These are phyloP conservation scores for Suillus plorans DNA, from an alignment of 768 basidiomycete genomes.

Conservation along the genomic window DNA sequence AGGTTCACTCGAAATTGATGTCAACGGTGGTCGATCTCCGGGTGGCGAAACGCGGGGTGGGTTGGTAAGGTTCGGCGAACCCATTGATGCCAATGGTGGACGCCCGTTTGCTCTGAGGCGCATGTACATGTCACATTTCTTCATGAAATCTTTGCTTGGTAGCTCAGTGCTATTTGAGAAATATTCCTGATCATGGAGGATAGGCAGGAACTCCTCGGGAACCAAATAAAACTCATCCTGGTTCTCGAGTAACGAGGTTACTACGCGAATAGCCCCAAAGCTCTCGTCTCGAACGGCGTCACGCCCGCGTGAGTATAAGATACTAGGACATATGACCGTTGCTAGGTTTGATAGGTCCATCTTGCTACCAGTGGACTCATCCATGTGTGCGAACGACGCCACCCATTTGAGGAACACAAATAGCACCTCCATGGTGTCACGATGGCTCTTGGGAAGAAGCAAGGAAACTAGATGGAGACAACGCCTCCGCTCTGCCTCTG, in stretches of 20 bases:
- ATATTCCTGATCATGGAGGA: conserved; percentile 90
- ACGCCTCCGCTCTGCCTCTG: conserved; percentile 75
- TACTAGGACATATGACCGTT: conserved; percentile 97
- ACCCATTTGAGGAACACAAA: conserved; percentile 99
- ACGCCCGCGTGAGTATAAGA: conserved; percentile 84
- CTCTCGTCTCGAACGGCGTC: conserved; percentile 92
- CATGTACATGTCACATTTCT: conserved; percentile 93
- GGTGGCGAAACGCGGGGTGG: conserved; percentile 31
- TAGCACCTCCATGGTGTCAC: conserved; percentile 96
- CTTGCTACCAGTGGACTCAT: conserved; percentile 95
- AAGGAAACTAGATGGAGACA: conserved; percentile 84
- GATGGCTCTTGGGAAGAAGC: conserved; percentile 87
- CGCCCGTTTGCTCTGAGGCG: conserved; percentile 63
- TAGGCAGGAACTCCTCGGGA: conserved; percentile 82
- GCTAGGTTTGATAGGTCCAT: conserved; percentile 97
- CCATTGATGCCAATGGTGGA: conserved; percentile 31
- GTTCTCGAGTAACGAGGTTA: conserved; percentile 83
- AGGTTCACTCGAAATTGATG: conserved; percentile 37
- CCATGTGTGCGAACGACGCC: conserved; percentile 96
- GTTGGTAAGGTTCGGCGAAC: conserved; percentile 25
- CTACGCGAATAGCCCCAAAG: conserved; percentile 81
- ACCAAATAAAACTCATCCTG: conserved; percentile 98
- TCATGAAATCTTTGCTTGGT: conserved; percentile 92
- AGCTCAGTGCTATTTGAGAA: conserved; percentile 86
- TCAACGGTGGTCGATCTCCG: conserved; percentile 48